Conservation (phyloP, 1,284 basidiomycete species). For the Sparassis latifolia region DNA sequence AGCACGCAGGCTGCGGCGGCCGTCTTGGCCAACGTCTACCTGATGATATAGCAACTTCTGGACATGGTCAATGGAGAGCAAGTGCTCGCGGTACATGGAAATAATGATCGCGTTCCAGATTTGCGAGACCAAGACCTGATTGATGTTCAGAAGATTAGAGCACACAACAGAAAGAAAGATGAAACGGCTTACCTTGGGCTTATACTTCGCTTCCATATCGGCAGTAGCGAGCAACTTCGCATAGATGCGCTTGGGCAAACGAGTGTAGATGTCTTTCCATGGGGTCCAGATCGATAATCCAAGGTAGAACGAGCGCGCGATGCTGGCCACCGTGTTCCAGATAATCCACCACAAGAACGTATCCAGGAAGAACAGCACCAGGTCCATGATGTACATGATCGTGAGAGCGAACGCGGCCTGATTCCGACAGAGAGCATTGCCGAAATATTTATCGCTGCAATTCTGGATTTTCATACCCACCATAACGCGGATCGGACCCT, state of each 20-base stretch:
- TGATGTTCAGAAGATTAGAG: background rate
- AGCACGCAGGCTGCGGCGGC: constrained; percentile 82
- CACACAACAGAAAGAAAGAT: constrained; percentile 1
- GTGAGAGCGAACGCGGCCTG: constrained; percentile 89
- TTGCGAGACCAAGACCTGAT: constrained; percentile 90
- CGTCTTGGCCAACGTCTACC: constrained; percentile 77
- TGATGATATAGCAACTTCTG: constrained; percentile 94
- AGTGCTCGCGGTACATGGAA: constrained; percentile 97
- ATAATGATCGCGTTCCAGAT: constrained; percentile 99
- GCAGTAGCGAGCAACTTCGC: constrained; percentile 86
- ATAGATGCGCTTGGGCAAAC: constrained; percentile 92
- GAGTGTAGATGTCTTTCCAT: constrained; percentile 91
- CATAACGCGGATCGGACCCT: constrained; percentile 86
- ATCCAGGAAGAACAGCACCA: constrained; percentile 92
- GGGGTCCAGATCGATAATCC: constrained; percentile 96
- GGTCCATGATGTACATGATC: constrained; percentile 96
- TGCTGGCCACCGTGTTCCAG: constrained; percentile 94
- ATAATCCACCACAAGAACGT: constrained; percentile 98
- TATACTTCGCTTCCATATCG: constrained; percentile 96
- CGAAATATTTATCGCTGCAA: constrained; percentile 82
- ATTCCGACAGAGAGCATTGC: constrained; percentile 74
- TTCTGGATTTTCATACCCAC: constrained; percentile 88
- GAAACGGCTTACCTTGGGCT: constrained; percentile 90
- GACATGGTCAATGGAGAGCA: constrained; percentile 94
- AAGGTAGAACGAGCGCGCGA: constrained; percentile 83